Evolutionary conservation across 305 asterid genomes (phyloP), one percentile per base, ranked within the genome.

Genomic region (Fraxinus sp.): DNA sequence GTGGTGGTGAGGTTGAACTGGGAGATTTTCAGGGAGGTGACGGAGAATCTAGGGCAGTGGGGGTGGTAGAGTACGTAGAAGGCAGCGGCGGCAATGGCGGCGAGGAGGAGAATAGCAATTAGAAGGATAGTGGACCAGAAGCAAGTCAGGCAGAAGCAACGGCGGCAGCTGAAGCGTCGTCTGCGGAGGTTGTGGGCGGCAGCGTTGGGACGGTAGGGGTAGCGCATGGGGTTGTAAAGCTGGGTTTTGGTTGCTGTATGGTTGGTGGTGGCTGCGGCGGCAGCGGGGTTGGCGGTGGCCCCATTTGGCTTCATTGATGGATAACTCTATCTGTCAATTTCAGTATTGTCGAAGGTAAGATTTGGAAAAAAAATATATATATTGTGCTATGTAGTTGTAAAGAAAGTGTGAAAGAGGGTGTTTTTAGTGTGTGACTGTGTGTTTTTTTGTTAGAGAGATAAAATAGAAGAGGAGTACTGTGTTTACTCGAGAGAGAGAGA

Each of bases 41-140:
- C 78, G 26, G 91, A 86, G 78, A 88, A 88, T 13, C 80, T n/a
- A 0, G 92, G 91, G 16, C 83, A 87, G 49, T 81, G 88, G 16
- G 92, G 92, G 39, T 84, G 90, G 90, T 89, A 89, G 77, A 89
- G 88, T 1, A 88, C 84, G 86, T 90, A 90, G 68, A 88, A 46
- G 7, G 87, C 84, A 20, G 90, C 89, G 44, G 87, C 85, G 74
- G 84, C 89, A 32, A 88, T 90, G 82, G 89, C 86, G 46, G 87
- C 82, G 22, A 90, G 88, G 76, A 90, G 89, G 30, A 90, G 79
- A 1, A 90, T 18, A 72, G 76, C 33, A 20, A 83, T 81, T 35
- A 90, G 83, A 33, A 83, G 4, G 59, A 88, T 84, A 5, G 71
- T 55, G 5, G 85, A 79, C 93, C 93, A 90, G 83, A 88, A 84